Conservation (phyloP, 768 basidiomycete genomes). For the Cystofilobasidium macerans region DNA sequence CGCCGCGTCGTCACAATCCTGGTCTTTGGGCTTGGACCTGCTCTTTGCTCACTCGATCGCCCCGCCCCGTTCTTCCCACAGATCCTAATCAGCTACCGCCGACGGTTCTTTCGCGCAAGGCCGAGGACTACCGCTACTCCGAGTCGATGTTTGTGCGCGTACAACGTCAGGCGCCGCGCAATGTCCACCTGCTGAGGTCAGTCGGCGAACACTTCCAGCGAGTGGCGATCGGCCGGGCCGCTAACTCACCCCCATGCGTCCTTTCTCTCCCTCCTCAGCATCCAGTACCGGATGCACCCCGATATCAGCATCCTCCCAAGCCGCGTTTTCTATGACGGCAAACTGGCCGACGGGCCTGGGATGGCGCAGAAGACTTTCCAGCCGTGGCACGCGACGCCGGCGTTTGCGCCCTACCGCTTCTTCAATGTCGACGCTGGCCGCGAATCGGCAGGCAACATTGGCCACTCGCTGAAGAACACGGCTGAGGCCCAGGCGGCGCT, state of each 20-base stretch:
- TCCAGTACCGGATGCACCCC: constrained; percentile 99
- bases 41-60: background rate
- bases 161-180: constrained; percentile 63
- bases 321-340: constrained; percentile 68
- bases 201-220: constrained; percentile 18
- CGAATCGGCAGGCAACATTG: constrained; percentile 49
- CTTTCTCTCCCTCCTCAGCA: too few species aligned
- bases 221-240: too few species aligned
- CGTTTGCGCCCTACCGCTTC: constrained; percentile 79
- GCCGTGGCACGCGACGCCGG: constrained; percentile 69
- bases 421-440: constrained; percentile 62
- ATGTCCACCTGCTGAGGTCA: constrained; percentile 81
- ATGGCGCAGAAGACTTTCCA: constrained; percentile 74
- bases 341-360: constrained; percentile 70
- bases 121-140: constrained; percentile 60
- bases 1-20: constrained; percentile 20
- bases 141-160: constrained; percentile 81
- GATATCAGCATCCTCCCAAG: constrained; percentile 86
- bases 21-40: background rate
- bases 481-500: constrained; percentile 65
- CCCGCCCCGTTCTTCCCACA: constrained; percentile 18
- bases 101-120: constrained; percentile 62
- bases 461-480: constrained; percentile 65
- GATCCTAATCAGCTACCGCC: constrained; percentile 73
- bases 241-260: too few species aligned